Evolutionary conservation across 306 rosid genomes (phyloP).

Genomic region (Leucaena leucocephala): DNA sequence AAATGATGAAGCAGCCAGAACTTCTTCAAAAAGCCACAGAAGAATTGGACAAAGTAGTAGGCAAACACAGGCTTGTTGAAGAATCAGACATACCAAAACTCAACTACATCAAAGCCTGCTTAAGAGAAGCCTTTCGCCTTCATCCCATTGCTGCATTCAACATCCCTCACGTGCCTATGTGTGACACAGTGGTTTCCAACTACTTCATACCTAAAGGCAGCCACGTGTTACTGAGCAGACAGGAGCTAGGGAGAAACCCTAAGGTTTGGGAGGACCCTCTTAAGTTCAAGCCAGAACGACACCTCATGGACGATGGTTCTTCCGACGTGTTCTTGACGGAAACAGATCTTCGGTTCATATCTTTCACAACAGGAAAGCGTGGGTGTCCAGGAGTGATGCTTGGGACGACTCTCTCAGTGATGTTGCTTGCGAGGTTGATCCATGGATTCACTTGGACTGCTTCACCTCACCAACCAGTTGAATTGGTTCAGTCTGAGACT

Average conservation of each 20-base stretch:
- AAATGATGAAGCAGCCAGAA: slow-evolving; percentile 49
- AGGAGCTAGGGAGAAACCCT: slow-evolving; percentile 41
- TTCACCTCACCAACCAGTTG: slow-evolving; percentile 23
- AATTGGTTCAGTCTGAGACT: slow-evolving; percentile 17
- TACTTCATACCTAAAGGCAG: slow-evolving; percentile 58
- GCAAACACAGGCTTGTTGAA: slow-evolving; percentile 37
- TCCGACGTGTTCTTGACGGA: slow-evolving; percentile 22
- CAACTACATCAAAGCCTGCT: slow-evolving; percentile 47
- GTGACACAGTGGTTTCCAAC: slow-evolving; percentile 32
- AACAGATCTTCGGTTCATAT: slow-evolving; percentile 35
- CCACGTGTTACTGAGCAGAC: slow-evolving; percentile 46
- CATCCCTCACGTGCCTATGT: slow-evolving; percentile 43
- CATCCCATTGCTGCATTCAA: slow-evolving; percentile 51
- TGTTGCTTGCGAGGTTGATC: slow-evolving; percentile 45
- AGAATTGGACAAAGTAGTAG: slow-evolving; percentile 48
- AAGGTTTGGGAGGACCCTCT: slow-evolving; percentile 42
- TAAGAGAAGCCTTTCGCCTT: slow-evolving; percentile 48
- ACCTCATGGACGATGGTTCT: background rate
- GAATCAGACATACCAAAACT: slow-evolving; percentile 54
- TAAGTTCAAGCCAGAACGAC: slow-evolving; percentile 47
- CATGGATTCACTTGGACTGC: slow-evolving; percentile 50
- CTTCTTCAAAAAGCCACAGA: slow-evolving; percentile 36
- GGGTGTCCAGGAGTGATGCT: slow-evolving; percentile 43
- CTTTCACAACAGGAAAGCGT: slow-evolving; percentile 49
- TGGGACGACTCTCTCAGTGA: slow-evolving; percentile 47